Conservation (phyloP, 345 rosid species). For the Populus davidiana region DNA sequence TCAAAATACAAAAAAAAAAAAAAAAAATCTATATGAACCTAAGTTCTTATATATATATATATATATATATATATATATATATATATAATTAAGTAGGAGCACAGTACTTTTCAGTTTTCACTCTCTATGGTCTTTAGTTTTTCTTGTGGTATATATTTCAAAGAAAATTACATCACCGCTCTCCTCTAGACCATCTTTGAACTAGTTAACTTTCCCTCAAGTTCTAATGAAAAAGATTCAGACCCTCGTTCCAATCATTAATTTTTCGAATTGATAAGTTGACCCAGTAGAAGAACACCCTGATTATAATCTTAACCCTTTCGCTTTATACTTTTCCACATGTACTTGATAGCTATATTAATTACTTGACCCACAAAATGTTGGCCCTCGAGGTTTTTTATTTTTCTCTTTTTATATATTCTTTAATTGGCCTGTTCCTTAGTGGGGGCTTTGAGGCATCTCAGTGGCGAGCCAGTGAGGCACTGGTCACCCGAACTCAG, state of each 20-base stretch:
- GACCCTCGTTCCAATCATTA: not conserved
- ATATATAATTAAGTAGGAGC: too few species aligned
- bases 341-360: not conserved
- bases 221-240: not conserved
- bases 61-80: too few species aligned
- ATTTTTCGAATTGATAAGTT: not conserved
- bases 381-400: not conserved
- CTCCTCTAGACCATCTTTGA: not conserved
- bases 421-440: not conserved
- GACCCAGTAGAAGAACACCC: not conserved
- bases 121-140: not conserved
- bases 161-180: not conserved
- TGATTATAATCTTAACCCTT: not conserved
- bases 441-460: conserved; percentile 13
- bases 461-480: conserved; percentile 1
- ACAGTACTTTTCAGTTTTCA: not conserved
- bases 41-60: too few species aligned
- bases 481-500: not conserved
- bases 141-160: not conserved
- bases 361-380: conserved; percentile 22
- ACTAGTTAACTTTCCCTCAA: not conserved
- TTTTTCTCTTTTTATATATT: not conserved
- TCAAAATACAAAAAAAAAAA: too few species aligned
- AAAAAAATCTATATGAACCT: not conserved
- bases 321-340: not conserved